Percentiles rank a stretch among this genome's conserved stretches.
Evolutionary conservation across 1,284 basidiomycete species (phyloP).

Genomic region (Athelia sp.): DNA sequence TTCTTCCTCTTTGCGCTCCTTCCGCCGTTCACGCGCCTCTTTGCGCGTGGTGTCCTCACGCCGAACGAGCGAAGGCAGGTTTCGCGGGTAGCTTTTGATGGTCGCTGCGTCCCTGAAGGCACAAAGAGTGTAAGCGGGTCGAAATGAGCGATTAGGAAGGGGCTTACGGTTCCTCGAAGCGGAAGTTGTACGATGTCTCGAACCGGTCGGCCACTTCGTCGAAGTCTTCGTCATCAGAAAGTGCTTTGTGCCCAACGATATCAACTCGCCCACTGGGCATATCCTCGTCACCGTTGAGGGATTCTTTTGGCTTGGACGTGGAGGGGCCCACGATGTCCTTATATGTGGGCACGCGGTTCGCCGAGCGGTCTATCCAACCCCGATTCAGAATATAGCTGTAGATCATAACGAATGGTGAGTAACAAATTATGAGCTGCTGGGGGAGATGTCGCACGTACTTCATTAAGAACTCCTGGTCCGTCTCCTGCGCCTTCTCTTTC

Average conservation of each 20-base stretch:
- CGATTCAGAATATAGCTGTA: slow-evolving; percentile 91
- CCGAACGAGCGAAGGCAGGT: slow-evolving; percentile 65
- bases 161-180: slow-evolving; percentile 88
- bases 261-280: slow-evolving; percentile 24
- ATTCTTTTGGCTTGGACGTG: slow-evolving; percentile 29
- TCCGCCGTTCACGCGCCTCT: slow-evolving; percentile 72
- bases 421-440: no score
- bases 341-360: slow-evolving; percentile 76
- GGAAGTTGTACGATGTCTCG: slow-evolving; percentile 88
- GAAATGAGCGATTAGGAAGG: not conserved
- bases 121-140: not conserved
- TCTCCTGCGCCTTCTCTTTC: slow-evolving; percentile 43
- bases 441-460: slow-evolving; percentile 51
- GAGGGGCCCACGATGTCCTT: slow-evolving; percentile 60
- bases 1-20: slow-evolving; percentile 78
- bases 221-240: slow-evolving; percentile 46
- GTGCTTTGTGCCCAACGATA: slow-evolving; percentile 32
- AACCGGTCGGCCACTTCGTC: slow-evolving; percentile 71
- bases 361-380: slow-evolving; percentile 86
- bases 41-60: slow-evolving; percentile 78
- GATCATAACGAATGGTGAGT: slow-evolving; percentile 3
- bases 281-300: slow-evolving; percentile 25
- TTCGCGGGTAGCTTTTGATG: slow-evolving; percentile 81
- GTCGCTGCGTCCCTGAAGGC: slow-evolving; percentile 56
- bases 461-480: slow-evolving; percentile 85